A percentile compares a stretch with the other conserved stretches of the same genome.
These are phyloP conservation scores for Singerocomus inundabilis DNA, from an alignment of 1,284 basidiomycete genomes.

Conservation along the genomic window DNA sequence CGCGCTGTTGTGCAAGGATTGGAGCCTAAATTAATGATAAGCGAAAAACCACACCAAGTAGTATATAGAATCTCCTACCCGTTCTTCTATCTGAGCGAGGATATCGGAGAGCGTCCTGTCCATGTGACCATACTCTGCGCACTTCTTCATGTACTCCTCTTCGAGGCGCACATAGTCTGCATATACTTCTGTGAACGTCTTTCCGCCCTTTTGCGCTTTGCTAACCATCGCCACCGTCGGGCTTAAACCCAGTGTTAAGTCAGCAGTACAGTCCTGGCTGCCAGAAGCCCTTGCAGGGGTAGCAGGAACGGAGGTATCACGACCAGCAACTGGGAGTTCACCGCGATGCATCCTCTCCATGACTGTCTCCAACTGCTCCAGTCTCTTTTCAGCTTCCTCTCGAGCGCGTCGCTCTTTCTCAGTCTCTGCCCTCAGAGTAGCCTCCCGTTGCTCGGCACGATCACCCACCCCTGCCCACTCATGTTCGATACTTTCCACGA, in stretches of 20 bases:
- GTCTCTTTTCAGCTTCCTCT: conserved; percentile 59
- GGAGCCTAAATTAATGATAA: conserved; percentile 63
- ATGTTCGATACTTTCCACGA: conserved; percentile 74
- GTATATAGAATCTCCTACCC: conserved; percentile 50
- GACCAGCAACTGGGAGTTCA: conserved; percentile 59
- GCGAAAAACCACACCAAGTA: not conserved
- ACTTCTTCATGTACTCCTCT: conserved; percentile 76
- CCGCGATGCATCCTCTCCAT: conserved; percentile 65
- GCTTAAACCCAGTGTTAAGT: conserved; percentile 65
- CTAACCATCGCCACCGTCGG: conserved; percentile 85
- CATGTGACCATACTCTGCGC: conserved; percentile 79
- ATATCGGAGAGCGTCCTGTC: conserved; percentile 71
- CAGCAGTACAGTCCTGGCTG: conserved; percentile 42
- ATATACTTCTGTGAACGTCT: conserved; percentile 89
- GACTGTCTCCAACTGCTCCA: conserved; percentile 62
- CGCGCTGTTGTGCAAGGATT: conserved; percentile 80
- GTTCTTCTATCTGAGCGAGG: conserved; percentile 84
- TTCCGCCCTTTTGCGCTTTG: conserved; percentile 73
- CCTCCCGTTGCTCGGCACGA: conserved; percentile 66
- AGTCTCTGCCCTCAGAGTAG: conserved; percentile 60
- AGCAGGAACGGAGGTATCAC: conserved; percentile 41
- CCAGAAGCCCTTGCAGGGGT: conserved; percentile 51
- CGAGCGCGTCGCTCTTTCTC: conserved; percentile 60
- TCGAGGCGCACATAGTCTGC: conserved; percentile 84
- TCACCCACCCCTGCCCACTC: conserved; percentile 75